Evolutionary conservation across 768 basidiomycete species (phyloP).

Genomic region (Suillus lakei): DNA sequence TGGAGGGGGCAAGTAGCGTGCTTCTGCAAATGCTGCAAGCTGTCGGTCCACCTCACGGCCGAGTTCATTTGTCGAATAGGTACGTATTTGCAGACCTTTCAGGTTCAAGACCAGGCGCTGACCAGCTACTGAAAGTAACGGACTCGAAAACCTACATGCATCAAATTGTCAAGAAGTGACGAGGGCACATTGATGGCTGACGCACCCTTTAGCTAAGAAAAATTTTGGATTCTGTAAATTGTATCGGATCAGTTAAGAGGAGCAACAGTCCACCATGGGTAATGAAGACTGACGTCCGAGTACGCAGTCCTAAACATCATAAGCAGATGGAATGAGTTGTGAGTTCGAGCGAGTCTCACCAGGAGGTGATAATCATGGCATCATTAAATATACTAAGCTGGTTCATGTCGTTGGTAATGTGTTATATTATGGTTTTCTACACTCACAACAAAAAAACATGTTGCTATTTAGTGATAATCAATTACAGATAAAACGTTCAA

Average conservation of each 20-base stretch:
- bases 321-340: not conserved
- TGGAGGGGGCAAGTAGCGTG: not conserved
- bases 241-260: not conserved
- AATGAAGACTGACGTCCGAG: slow-evolving; percentile 5
- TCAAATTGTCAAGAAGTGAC: not conserved
- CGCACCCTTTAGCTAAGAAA: slow-evolving; percentile 9
- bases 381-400: slow-evolving; percentile 12
- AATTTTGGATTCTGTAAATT: slow-evolving; percentile 7
- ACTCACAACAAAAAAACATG: slow-evolving; percentile 11
- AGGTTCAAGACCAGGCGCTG: slow-evolving; percentile 31
- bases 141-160: slow-evolving; percentile 13
- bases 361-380: not conserved
- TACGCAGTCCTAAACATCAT: slow-evolving; percentile 4
- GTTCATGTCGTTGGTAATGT: not conserved
- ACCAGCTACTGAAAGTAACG: slow-evolving; percentile 24
- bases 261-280: not conserved
- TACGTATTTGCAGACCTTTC: slow-evolving; percentile 10
- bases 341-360: slow-evolving; percentile 9
- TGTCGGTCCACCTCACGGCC: slow-evolving; percentile 24
- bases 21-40: slow-evolving; percentile 10
- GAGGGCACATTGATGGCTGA: not conserved
- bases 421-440: too few species aligned
- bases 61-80: slow-evolving; percentile 17
- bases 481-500: too few species aligned
- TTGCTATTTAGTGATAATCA: slow-evolving; percentile 1